Conservation (phyloP, 78 protist species). For the Pelomyxa schiedti region DNA sequence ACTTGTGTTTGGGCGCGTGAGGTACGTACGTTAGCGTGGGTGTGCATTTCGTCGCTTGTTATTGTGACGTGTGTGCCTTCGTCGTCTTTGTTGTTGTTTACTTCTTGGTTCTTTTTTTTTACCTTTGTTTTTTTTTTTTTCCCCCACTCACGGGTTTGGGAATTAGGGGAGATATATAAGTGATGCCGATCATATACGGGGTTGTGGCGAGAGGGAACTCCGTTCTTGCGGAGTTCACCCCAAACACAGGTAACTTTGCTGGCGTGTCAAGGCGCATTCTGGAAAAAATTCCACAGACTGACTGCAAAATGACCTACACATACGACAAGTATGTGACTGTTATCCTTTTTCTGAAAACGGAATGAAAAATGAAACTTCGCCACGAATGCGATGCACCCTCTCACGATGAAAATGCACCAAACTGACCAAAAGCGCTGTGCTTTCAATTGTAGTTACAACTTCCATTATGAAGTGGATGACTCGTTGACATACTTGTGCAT, state of each 20-base stretch:
- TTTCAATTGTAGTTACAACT: conserved; percentile 33
- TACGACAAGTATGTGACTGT: conserved; percentile 54
- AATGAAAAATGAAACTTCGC: neutral
- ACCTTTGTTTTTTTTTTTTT: no score
- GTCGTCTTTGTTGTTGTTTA: no score
- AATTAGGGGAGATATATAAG: no score
- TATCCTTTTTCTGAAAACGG: neutral
- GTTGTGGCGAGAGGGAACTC: conserved; percentile 66
- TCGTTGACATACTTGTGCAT: conserved; percentile 71
- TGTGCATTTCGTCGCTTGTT: no score
- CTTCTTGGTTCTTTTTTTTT: no score
- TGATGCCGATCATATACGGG: conserved; percentile 61
- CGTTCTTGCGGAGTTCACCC: conserved; percentile 64
- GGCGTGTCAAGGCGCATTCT: conserved; percentile 55
- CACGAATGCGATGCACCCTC: neutral
- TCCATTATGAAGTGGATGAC: conserved; percentile 65
- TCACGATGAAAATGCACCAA: neutral
- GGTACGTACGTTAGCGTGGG: no score
- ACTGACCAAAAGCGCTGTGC: neutral
- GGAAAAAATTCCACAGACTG: conserved; percentile 52
- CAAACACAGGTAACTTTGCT: conserved; percentile 26
- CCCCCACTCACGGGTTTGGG: no score
- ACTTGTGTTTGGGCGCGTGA: no score
- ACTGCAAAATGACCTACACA: conserved; percentile 62
- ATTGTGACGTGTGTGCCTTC: no score